Evolutionary conservation across 169 alveolate species (phyloP).

Genomic region (Plasmodium vinckei): DNA sequence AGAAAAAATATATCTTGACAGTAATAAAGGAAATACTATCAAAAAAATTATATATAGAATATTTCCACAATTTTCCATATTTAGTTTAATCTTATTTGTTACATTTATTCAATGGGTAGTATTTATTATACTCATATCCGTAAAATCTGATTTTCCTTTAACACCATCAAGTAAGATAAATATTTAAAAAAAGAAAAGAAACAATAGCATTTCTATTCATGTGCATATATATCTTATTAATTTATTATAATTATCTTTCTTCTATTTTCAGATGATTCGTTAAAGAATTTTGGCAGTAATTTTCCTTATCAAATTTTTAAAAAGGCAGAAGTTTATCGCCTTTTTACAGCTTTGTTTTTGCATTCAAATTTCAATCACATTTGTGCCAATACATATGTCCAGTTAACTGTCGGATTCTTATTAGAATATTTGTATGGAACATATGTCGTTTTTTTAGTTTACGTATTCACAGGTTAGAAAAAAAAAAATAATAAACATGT

Average conservation of each 20-base stretch:
- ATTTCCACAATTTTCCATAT: slow-evolving; percentile 74
- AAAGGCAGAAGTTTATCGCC: slow-evolving; percentile 75
- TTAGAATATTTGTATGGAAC: slow-evolving; percentile 76
- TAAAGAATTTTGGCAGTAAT: slow-evolving; percentile 74
- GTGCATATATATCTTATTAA: background rate
- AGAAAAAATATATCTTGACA: slow-evolving; percentile 52
- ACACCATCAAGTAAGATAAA: slow-evolving; percentile 61
- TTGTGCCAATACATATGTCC: slow-evolving; percentile 78
- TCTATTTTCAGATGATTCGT: slow-evolving; percentile 57
- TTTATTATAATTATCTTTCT: background rate
- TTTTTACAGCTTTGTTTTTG: slow-evolving; percentile 62
- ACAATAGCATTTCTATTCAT: background rate
- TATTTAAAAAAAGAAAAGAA: background rate
- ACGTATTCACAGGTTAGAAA: slow-evolving; percentile 68
- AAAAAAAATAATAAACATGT: background rate
- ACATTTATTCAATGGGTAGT: slow-evolving; percentile 75
- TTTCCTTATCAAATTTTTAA: slow-evolving; percentile 63
- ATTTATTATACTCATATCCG: slow-evolving; percentile 58
- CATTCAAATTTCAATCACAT: slow-evolving; percentile 77
- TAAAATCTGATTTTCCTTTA: slow-evolving; percentile 57
- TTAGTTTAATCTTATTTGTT: slow-evolving; percentile 61
- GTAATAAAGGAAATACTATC: slow-evolving; percentile 42
- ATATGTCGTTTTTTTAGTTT: slow-evolving; percentile 72
- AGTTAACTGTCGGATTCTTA: slow-evolving; percentile 74
- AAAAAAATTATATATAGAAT: slow-evolving; percentile 63